Evolutionary conservation across 2,329 filamentous ascomycete species (phyloP).

Genomic region (Bipolaris cookei): DNA sequence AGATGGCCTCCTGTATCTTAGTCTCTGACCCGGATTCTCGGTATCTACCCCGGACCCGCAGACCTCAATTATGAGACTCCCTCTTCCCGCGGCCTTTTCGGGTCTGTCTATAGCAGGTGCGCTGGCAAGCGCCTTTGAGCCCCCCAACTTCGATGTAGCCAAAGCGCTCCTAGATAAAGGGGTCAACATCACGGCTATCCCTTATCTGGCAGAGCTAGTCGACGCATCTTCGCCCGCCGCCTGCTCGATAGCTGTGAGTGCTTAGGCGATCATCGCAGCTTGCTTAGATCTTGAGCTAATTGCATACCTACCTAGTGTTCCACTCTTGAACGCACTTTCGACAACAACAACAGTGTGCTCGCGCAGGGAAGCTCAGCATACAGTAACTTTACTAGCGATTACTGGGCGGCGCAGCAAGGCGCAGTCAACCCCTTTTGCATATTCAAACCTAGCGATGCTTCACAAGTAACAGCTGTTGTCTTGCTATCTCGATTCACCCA

Average conservation of each 20-base stretch:
- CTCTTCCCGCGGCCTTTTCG: conserved; percentile 1
- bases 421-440: conserved; percentile 34
- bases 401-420: conserved; percentile 37
- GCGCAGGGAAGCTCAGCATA: conserved; percentile 25
- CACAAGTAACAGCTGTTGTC: conserved; percentile 29
- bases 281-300: not conserved
- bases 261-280: not conserved
- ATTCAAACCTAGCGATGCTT: conserved; percentile 31
- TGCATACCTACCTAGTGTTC: conserved; percentile 25
- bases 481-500: conserved; percentile 32
- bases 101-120: conserved; percentile 5
- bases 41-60: conserved; percentile 3
- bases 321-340: conserved; percentile 21
- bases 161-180: conserved; percentile 26
- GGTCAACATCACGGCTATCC: conserved; percentile 24
- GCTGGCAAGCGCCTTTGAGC: conserved; percentile 21
- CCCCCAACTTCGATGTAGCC: conserved; percentile 27
- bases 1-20: conserved; percentile 11
- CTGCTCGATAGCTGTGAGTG: conserved; percentile 33
- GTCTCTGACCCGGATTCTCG: conserved; percentile 6
- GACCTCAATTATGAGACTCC: conserved; percentile 14
- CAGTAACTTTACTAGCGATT: conserved; percentile 25
- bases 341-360: conserved; percentile 20
- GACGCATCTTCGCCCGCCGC: conserved; percentile 12
- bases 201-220: conserved; percentile 18